Base-by-base conservation (phyloP, 1,284 basidiomycete genomes). In the Cutaneotrichosporon cyanovorans region DNA sequence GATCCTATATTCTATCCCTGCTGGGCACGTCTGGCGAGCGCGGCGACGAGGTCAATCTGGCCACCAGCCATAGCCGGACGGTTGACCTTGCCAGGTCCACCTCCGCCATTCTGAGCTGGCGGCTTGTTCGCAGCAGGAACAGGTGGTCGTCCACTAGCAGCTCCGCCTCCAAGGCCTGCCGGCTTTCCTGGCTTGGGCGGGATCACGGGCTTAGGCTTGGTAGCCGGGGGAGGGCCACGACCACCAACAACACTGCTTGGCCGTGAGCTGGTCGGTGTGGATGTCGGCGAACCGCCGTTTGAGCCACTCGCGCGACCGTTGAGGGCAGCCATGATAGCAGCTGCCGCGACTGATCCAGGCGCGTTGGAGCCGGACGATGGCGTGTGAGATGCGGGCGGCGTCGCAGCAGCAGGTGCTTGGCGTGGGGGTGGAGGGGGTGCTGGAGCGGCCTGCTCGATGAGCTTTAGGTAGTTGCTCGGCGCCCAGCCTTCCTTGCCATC, bases 391-490 rank as follows among this genome's bases (percentile, higher is more conserved):
- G 35, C 16, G 23, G 25, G 21, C 23, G 33, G 32, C 23, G 42
- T 10, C 18, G 42, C 20, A 11, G 42, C 33, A 7, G 28, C 12
- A 69, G 75, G 9, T 74, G 71, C 10, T 71, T 65, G 10, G 77
- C 76, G 16, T 77, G 75, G 74, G 1, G 84, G 80, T 4, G 85
- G 83, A 0, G 87, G 84, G 0, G 80, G 77, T 7, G 87, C 81
- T 0, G 84, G 79, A 0, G 81, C 53, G 2, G 53, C 33, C 32
- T 52, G 74, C 18, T 81, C 76, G 37, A 84, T 79, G 37, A 84
- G 77, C 64, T 92, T 87, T 21, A 92, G 80, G 64, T 96, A 96
- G 69, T 96, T 95, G 55, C 84, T 84, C 2, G 93, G 93, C 15
- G 91, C 87, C 92, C 92, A 98, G 14, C 90, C 93, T 68, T 97